Evolutionary conservation across 805 yeast genomes (phyloP).

Genomic region (Yamadazyma paraphyllophila): DNA sequence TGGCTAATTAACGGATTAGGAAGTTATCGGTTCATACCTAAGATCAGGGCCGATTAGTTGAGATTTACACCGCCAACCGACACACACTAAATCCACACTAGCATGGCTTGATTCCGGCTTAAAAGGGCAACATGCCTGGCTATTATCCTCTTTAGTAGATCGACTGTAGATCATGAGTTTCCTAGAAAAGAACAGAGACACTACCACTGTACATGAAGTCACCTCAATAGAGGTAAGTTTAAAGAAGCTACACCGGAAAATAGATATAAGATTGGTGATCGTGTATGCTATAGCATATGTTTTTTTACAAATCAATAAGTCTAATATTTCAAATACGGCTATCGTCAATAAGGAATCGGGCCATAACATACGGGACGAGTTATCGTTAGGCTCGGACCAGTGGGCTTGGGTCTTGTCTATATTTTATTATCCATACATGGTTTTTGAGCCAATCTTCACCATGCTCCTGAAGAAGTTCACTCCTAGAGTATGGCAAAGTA

Average conservation of each 20-base stretch:
- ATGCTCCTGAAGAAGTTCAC: conserved; percentile 10
- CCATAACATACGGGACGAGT: conserved; percentile 12
- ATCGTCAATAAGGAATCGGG: conserved; percentile 12
- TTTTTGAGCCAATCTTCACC: conserved; percentile 13
- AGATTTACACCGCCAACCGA: not conserved
- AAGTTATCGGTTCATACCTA: not conserved
- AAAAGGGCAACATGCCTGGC: too few species aligned
- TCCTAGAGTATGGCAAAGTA: conserved; percentile 14
- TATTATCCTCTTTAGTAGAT: too few species aligned
- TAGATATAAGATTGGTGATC: conserved; percentile 12
- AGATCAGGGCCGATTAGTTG: not conserved
- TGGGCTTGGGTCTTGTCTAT: conserved; percentile 16
- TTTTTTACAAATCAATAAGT: conserved; percentile 14
- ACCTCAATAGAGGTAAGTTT: not conserved
- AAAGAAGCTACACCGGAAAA: conserved; percentile 9
- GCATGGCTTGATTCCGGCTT: not conserved
- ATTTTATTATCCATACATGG: conserved; percentile 13
- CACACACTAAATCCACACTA: not conserved
- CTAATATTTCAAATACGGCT: conserved; percentile 15
- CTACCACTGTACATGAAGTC: not conserved
- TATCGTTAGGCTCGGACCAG: conserved; percentile 11
- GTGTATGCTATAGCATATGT: conserved; percentile 14
- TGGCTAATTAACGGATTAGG: not conserved
- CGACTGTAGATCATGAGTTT: not conserved
- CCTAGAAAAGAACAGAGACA: not conserved